Base-by-base conservation (phyloP, 345 rosid genomes). In the Alliaria petiolata region DNA sequence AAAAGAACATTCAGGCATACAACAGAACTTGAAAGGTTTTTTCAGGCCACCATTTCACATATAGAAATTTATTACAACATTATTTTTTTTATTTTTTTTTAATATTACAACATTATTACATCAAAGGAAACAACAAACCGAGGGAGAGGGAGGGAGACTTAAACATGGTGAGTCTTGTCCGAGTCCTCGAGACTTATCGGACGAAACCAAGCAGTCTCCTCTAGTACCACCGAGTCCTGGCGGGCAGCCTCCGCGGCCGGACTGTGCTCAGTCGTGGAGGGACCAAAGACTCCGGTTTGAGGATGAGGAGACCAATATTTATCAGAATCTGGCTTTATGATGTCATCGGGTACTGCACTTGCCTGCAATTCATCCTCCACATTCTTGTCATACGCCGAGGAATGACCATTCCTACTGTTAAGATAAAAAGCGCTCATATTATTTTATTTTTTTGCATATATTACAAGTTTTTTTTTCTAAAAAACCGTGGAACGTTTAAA, bases 271-370 rank as follows among this genome's bases (percentile, higher is more conserved):
- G 82, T 7, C 1, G 69, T 30, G 19, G 85, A 83, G 3, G 98
- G 98, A 15, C 97, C 96, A 26, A 93, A 93, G 52, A 93, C 92
- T 52, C 97, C 98, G 0, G 98, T 93, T 68, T 80, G 82, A 2
- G 98, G 98, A 67, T 93, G 88, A 3, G 98, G 98, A n/a, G 88
- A 90, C 97, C 98, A 93, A 65, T 93, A 93, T 71, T 93, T 81
- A 28, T 89, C 87, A 5, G 97, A 81, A 40, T 80, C 70, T 15
- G 88, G 84, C 75, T 79, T 58, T 43, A 93, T 86, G 67, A 90
- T 80, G 47, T 90, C 83, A 35, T 93, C 98, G n/a, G 93, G 89
- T 17, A 90, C 93, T 62, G 71, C 68, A 59, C 66, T 65, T 14
- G 96, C 81, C 5, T 39, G 83, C 30, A 53, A 65, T 8, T 80